Evolutionary conservation across 2,329 filamentous ascomycete genomes (phyloP), one percentile per base, ranked within the genome.

Genomic region (Paramyrothecium roridum): DNA sequence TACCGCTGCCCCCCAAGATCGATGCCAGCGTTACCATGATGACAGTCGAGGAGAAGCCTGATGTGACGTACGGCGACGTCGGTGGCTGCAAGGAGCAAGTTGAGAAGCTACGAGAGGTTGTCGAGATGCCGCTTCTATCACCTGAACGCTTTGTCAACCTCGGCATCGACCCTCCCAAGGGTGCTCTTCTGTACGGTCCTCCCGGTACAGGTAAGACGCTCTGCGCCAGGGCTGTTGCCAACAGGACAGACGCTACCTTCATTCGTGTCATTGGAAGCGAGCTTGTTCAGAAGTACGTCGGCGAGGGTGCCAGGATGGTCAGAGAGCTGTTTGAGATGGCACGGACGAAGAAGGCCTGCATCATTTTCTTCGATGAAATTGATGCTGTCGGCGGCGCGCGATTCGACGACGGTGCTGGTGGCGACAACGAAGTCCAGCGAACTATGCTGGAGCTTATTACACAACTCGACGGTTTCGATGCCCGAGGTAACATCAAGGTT

Each of bases 11-110:
- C 47, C 95, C 95, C 37, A 99, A 98, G 83, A 99, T 99, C 78
- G 95, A 99, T 70, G 93, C 95, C 53, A 96, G 91, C 65, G 95
- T 99, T 63, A 99, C 95, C 43, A 99, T 99, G 95, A 99, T 99
- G 95, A 98, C 95, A 52, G 95, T 99, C 61, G 95, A 99, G 80
- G 95, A 99, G 79, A 99, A 99, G 81, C 95, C 95, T 17, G 95
- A 99, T 73, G 95, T 99, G 59, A 99, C 95, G 59, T 99, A 99
- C 67, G 95, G 95, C 65, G 95, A 99, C 79, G 93, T 99, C 45
- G 95, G 95, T 76, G 95, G 95, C 55, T 98, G 93, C 84, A 99
- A 99, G 77, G 95, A 99, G 76, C 95, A 99, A 77, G 96, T 99
- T 45, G 95, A 99, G 81, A 99, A 99, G 83, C 84, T 99, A 63